These are phyloP conservation scores for Exsudoporus frostii DNA, from an alignment of 768 basidiomycete species.

Conservation along the genomic window DNA sequence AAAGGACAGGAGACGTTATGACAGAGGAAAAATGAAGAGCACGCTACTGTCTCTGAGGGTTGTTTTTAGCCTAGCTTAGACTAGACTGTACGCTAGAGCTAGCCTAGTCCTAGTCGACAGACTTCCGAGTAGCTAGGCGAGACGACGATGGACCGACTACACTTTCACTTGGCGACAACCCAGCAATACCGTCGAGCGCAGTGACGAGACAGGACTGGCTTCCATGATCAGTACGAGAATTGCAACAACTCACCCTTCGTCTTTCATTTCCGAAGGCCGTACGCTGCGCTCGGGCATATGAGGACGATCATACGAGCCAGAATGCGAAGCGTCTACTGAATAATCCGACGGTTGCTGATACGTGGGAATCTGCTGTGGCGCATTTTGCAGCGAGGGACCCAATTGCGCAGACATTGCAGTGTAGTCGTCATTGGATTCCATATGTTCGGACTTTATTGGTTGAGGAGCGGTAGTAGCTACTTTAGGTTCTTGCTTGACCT, in stretches of 20 bases:
- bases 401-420: conserved; percentile 7
- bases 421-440: conserved; percentile 17
- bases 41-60: conserved; percentile 70
- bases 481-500: conserved; percentile 21
- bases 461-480: conserved; percentile 9
- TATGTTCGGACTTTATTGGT: conserved; percentile 8
- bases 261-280: conserved; percentile 90
- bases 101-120: conserved; percentile 68
- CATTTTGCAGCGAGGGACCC: conserved; percentile 37
- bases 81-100: conserved; percentile 77
- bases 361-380: conserved; percentile 73
- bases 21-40: conserved; percentile 53
- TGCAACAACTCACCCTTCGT: conserved; percentile 85
- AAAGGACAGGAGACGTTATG: conserved; percentile 62
- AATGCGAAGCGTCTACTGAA: conserved; percentile 33
- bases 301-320: conserved; percentile 41
- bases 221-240: conserved; percentile 8
- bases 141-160: conserved; percentile 44
- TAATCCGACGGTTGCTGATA: conserved; percentile 68
- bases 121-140: conserved; percentile 45
- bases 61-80: conserved; percentile 76
- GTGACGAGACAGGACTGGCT: conserved; percentile 7
- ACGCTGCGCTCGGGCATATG: conserved; percentile 60
- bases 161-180: conserved; percentile 30
- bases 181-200: conserved; percentile 23